Base-by-base conservation (phyloP, 805 yeast genomes). In the Candida ulmi region DNA sequence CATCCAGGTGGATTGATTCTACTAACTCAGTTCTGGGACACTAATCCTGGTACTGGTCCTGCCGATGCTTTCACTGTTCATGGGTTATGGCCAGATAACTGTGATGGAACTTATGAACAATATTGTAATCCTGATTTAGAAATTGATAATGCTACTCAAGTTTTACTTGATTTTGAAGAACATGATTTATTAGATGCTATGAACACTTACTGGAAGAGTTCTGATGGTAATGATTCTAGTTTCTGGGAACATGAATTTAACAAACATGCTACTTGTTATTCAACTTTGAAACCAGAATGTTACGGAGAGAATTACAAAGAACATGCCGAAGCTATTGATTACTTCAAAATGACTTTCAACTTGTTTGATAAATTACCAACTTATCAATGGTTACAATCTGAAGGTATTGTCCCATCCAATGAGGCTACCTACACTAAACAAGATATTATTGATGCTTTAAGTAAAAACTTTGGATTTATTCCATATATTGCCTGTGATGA, bases 11-110 rank as follows among this genome's bases (percentile, higher is more conserved):
- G 97, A 5, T 69, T 87, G 13, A 66, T 90, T 28, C 61, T 90
- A 38, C 85, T 78, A 56, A 85, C 97, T 0, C 98, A 90, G 57
- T 88, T 90, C 65, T 90, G 97, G 97, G 95, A 90, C 61, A 83
- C 83, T 55, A 63, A 67, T 43, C 90, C 93, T 1, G 74, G 86
- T 1, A 66, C 78, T 36, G 93, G 93, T 5, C 86, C 87, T 2
- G 65, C 71, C 29, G 77, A 84, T 38, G 63, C 73, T 43, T 88
- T 84, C 65, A 87, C 95, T 1, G 62, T 84, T 26, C 96, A 87
- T 58, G 96, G 96, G 0, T 62, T 86, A 37, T 87, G 96, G 96
- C 88, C 91, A 19, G 95, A 87, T 60, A 74, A 76, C 50, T 90
- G 97, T 65, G 80, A 78, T 57, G 96, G 96, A 1, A 69, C 82